Base-by-base conservation (phyloP, 2,329 filamentous ascomycete genomes). In the Diplodia sapinea region DNA sequence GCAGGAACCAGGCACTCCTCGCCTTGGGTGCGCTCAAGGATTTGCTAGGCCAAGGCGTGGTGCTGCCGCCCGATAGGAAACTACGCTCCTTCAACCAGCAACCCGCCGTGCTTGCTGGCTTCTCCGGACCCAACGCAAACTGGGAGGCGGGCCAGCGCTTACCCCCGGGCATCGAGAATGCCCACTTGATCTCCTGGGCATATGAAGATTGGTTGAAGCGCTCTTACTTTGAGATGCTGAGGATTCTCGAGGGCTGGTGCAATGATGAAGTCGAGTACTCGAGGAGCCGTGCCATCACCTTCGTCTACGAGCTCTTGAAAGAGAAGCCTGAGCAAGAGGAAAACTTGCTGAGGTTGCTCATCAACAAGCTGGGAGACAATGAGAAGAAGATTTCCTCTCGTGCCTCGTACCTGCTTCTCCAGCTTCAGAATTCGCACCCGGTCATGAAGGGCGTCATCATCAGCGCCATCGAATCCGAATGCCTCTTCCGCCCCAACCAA, bases 311-410 rank as follows among this genome's bases (percentile, higher is more conserved):
- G 70, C 83, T 99, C 49, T 82, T 99, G 69, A 95, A 93, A 78
- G 94, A 97, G 78, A 99, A 97, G 81, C 94, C 95, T 0, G 95
- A 99, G 79, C 95, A 99, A 76, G 95, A 99, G 79, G 91, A 94
- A 66, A 99, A 99, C 77, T 82, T 99, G 70, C 83, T 99, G 69
- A 89, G 94, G 65, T 83, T 99, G 67, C 82, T 99, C 68, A 93
- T 99, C 72, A 98, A 98, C 83, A 99, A 99, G 80, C 87, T 99
- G 31, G 94, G 96, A 73, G 95, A 99, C 76, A 92, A 91, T 54
- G 93, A 96, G 71, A 93, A 93, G 77, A 99, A 98, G 80, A 96
- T 99, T 73, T 90, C 95, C 0, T 99, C 95, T 4, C 88, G 94
- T 69, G 91, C 94, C 2, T 98, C 95, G 0, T 96, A 97, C 79